phyloP scores from a whole-genome alignment of 2,329 filamentous ascomycete species.

The Neonectria ditissima region DNA sequence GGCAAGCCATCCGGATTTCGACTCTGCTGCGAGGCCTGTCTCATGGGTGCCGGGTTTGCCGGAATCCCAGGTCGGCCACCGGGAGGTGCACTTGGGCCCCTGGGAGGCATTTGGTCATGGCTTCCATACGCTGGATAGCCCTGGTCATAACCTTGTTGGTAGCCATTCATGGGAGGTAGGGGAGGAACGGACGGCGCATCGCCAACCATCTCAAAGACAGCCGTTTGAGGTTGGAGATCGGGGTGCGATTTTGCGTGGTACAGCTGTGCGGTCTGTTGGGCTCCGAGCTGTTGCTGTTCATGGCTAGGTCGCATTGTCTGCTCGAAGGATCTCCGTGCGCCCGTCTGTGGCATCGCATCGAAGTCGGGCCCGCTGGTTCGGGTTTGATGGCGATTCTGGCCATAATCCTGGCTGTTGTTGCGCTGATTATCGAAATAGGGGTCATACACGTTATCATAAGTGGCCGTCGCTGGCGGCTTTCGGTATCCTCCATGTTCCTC shows the following conservation, averaged over 20 bases:
- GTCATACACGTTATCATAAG: constrained; percentile 66
- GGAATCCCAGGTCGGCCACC: constrained; percentile 21
- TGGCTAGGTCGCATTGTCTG: constrained; percentile 57
- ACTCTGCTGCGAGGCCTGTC: constrained; percentile 40
- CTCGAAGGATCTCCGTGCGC: constrained; percentile 60
- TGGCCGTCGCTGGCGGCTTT: constrained; percentile 49
- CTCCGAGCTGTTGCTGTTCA: constrained; percentile 61
- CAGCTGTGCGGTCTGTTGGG: constrained; percentile 64
- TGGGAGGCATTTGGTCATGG: constrained; percentile 44
- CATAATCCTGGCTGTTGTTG: constrained; percentile 44
- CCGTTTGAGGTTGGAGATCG: constrained; percentile 72
- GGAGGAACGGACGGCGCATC: constrained; percentile 70
- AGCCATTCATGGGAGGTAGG: constrained; percentile 52
- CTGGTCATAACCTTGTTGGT: constrained; percentile 46
- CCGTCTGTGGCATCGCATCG: constrained; percentile 51
- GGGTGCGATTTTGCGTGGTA: constrained; percentile 75
- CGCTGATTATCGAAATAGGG: constrained; percentile 62
- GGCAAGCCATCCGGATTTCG: constrained; percentile 62
- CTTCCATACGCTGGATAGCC: constrained; percentile 35
- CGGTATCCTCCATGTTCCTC: constrained; percentile 47
- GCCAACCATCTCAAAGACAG: constrained; percentile 79
- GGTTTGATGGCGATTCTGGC: constrained; percentile 34
- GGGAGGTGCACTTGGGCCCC: constrained; percentile 50
- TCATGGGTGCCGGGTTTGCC: constrained; percentile 29
- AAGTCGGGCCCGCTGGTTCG: constrained; percentile 56